phyloP scores from a whole-genome alignment of 305 asterid species.

The Fraxinus nigra region DNA sequence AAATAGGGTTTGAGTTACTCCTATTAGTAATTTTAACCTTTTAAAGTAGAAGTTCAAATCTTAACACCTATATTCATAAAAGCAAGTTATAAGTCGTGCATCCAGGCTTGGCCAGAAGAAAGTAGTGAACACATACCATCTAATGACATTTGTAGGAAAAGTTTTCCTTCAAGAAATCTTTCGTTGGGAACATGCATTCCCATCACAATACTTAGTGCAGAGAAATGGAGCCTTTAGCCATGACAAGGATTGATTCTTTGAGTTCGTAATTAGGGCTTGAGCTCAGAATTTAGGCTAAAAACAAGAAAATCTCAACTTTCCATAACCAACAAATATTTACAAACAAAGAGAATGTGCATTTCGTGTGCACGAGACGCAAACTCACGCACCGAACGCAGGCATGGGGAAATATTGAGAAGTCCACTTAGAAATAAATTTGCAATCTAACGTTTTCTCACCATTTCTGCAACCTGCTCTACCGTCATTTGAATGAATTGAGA shows the following conservation, averaged over 20 bases:
- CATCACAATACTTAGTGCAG: not conserved
- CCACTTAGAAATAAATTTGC: too few relatives aligned
- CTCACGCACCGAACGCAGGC: not conserved
- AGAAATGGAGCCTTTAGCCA: not conserved
- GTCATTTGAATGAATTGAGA: too few relatives aligned
- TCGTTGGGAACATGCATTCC: not conserved
- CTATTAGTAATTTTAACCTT: too few relatives aligned
- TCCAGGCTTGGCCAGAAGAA: slow-evolving; percentile 62
- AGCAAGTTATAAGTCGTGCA: slow-evolving; percentile 66
- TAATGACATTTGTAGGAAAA: slow-evolving; percentile 44
- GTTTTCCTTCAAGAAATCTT: not conserved
- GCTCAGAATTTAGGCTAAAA: not conserved
- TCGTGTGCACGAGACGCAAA: not conserved
- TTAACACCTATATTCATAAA: slow-evolving; percentile 43
- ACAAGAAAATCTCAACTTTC: not conserved
- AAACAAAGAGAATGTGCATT: not conserved
- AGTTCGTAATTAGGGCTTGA: not conserved
- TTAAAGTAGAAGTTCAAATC: too few relatives aligned
- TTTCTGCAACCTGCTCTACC: too few relatives aligned
- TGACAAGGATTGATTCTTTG: not conserved
- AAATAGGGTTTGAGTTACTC: too few relatives aligned
- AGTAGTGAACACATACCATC: slow-evolving; percentile 55
- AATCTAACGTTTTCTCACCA: too few relatives aligned
- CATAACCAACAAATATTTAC: not conserved
- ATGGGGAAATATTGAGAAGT: too few relatives aligned